These are phyloP conservation scores for Coemansia sp. DNA, from an alignment of 192 early-diverging fungal genomes.

Conservation along the genomic window DNA sequence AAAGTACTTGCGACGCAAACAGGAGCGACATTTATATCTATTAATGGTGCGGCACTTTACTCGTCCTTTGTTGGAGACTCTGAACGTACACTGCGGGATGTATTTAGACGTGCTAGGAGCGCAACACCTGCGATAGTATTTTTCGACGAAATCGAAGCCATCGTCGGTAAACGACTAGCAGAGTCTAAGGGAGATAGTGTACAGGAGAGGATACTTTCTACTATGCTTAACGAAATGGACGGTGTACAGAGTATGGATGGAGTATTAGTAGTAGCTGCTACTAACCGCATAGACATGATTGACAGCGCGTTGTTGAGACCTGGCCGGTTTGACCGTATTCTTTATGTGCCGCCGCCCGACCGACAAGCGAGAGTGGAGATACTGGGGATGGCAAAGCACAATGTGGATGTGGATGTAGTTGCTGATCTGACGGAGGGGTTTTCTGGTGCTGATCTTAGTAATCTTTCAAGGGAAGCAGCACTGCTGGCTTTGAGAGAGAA, in stretches of 20 bases:
- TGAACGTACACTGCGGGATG: conserved; percentile 62
- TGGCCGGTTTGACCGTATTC: conserved; percentile 92
- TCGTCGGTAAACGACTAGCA: conserved; percentile 81
- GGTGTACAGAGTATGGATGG: conserved; percentile 93
- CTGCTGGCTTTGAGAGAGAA: conserved; percentile 46
- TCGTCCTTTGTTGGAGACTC: conserved; percentile 46
- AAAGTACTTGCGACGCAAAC: conserved; percentile 84
- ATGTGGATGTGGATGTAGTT: conserved; percentile 62
- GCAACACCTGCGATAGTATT: conserved; percentile 88
- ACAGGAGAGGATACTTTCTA: conserved; percentile 40
- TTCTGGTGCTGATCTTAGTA: conserved; percentile 91
- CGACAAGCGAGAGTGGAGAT: conserved; percentile 65
- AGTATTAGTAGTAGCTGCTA: conserved; percentile 98
- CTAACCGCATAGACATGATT: conserved; percentile 96
- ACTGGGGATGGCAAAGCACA: conserved; percentile 58
- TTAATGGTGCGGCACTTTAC: conserved; percentile 54
- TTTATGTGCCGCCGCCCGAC: conserved; percentile 91
- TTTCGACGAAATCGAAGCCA: conserved; percentile 96
- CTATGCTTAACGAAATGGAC: conserved; percentile 78
- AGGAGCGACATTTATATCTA: conserved; percentile 70
- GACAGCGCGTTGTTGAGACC: conserved; percentile 95
- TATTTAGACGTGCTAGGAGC: conserved; percentile 81
- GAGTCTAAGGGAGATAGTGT: conserved; percentile 59
- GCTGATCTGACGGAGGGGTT: conserved; percentile 82
- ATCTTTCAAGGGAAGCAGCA: conserved; percentile 83